Evolutionary conservation across 192 early-diverging fungal species (phyloP).

Genomic region (Phycomyces blakesleeanus): DNA sequence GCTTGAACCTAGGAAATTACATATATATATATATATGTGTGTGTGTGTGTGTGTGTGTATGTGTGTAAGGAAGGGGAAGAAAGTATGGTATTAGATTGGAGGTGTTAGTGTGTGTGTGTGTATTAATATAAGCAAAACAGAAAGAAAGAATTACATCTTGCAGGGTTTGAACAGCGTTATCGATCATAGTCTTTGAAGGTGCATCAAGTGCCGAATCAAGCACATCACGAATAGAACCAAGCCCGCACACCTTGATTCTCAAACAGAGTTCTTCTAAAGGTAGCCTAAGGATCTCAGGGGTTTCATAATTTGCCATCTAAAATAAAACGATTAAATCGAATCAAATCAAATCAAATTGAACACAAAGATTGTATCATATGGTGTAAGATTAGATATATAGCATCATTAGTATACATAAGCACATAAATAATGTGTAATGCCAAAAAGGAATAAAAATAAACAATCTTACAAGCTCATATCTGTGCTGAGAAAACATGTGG

Average conservation of each 20-base stretch:
- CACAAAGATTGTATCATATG: background rate
- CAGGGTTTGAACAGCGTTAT: slow-evolving; percentile 48
- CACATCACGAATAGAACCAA: slow-evolving; percentile 40
- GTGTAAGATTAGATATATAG: too few relatives aligned
- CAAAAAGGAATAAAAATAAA: too few relatives aligned
- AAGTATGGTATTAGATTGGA: too few relatives aligned
- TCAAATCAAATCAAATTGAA: too few relatives aligned
- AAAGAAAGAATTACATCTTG: slow-evolving; percentile 42
- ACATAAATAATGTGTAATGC: too few relatives aligned
- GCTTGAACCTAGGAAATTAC: slow-evolving; percentile 43
- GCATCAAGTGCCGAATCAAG: slow-evolving; percentile 52
- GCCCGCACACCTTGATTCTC: slow-evolving; percentile 52
- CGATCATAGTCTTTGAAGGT: slow-evolving; percentile 44
- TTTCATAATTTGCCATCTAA: slow-evolving; percentile 49
- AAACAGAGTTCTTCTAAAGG: slow-evolving; percentile 75
- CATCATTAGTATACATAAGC: too few relatives aligned
- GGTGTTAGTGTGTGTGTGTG: too few relatives aligned
- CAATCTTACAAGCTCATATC: slow-evolving; percentile 38
- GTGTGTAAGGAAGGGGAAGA: too few relatives aligned
- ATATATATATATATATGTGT: background rate
- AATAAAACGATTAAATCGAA: background rate
- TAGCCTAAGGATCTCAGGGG: slow-evolving; percentile 68
- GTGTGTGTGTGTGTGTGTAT: too few relatives aligned
- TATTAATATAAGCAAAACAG: too few relatives aligned
- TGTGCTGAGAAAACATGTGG: slow-evolving; percentile 58